Percentiles rank a stretch among this genome's conserved stretches.
These are phyloP conservation scores for Cytospora mali DNA, from an alignment of 2,329 filamentous ascomycete species.

Conservation along the genomic window DNA sequence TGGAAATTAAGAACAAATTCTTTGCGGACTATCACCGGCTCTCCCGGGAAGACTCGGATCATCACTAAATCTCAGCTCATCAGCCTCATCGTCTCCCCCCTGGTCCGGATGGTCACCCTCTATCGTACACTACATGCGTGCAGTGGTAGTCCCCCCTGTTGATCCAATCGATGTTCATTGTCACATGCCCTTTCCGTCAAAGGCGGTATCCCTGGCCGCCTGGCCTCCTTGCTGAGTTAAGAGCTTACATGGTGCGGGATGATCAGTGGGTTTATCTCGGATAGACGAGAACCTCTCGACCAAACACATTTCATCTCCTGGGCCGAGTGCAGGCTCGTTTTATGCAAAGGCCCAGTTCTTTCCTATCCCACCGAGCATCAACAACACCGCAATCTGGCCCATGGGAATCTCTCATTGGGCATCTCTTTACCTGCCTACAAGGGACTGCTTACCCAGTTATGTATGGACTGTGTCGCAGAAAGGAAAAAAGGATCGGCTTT, in stretches of 20 bases:
- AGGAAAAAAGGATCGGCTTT: slow-evolving; percentile 2
- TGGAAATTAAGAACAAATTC: too few relatives aligned
- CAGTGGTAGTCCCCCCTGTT: slow-evolving; percentile 15
- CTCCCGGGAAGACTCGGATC: background rate
- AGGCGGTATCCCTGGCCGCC: background rate
- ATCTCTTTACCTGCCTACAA: background rate
- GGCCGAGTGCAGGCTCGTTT: background rate
- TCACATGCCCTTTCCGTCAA: slow-evolving; percentile 13
- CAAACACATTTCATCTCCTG: background rate
- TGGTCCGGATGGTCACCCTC: slow-evolving; percentile 8
- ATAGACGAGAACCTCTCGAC: background rate
- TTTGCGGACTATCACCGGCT: too few relatives aligned
- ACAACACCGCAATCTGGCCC: background rate
- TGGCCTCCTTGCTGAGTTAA: background rate
- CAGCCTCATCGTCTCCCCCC: slow-evolving; percentile 6
- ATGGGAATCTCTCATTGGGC: background rate
- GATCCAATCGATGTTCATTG: slow-evolving; percentile 12
- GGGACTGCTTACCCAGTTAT: background rate
- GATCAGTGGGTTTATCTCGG: background rate
- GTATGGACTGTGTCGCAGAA: too few relatives aligned
- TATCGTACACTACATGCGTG: background rate
- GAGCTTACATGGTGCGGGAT: background rate
- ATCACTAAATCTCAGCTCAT: background rate
- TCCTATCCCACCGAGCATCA: background rate
- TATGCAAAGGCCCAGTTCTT: background rate